A percentile compares a stretch with the other conserved stretches of the same genome.
Evolutionary conservation across 2,329 filamentous ascomycete species (phyloP).

Genomic region (Colletotrichum orchidophilum): DNA sequence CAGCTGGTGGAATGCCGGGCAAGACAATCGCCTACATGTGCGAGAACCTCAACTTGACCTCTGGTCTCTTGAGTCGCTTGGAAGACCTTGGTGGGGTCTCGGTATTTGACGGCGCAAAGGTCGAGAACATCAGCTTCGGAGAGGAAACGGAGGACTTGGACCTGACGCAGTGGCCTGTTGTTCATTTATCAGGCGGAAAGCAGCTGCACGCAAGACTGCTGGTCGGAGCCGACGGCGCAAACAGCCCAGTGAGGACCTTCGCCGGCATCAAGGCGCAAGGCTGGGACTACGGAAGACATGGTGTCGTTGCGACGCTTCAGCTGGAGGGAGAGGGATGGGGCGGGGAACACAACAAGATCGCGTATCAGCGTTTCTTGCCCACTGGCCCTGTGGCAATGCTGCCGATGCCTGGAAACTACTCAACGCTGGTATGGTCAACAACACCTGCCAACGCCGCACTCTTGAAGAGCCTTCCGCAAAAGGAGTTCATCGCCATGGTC

Average conservation of each 20-base stretch:
- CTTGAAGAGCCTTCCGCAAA: constrained; percentile 77
- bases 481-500: constrained; percentile 85
- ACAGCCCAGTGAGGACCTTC: constrained; percentile 91
- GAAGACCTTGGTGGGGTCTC: constrained; percentile 74
- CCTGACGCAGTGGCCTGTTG: constrained; percentile 86
- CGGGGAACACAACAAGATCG: constrained; percentile 71
- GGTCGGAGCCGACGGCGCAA: constrained; percentile 93
- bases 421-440: constrained; percentile 95
- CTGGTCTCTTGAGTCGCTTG: constrained; percentile 77
- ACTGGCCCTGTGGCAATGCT: constrained; percentile 92
- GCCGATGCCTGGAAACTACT: constrained; percentile 83
- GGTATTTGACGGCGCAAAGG: constrained; percentile 79
- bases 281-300: constrained; percentile 93
- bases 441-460: constrained; percentile 81
- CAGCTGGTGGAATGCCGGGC: constrained; percentile 55
- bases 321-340: constrained; percentile 70
- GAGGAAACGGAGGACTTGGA: constrained; percentile 74
- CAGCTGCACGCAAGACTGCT: constrained; percentile 83
- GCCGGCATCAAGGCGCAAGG: constrained; percentile 86
- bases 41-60: constrained; percentile 91
- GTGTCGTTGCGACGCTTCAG: constrained; percentile 88
- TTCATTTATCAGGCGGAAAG: constrained; percentile 75
- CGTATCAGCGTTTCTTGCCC: constrained; percentile 95
- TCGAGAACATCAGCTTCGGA: constrained; percentile 83
- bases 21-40: constrained; percentile 93